Evolutionary conservation across 2,329 filamentous ascomycete genomes (phyloP).

Genomic region (Lasiodiplodia sp.): DNA sequence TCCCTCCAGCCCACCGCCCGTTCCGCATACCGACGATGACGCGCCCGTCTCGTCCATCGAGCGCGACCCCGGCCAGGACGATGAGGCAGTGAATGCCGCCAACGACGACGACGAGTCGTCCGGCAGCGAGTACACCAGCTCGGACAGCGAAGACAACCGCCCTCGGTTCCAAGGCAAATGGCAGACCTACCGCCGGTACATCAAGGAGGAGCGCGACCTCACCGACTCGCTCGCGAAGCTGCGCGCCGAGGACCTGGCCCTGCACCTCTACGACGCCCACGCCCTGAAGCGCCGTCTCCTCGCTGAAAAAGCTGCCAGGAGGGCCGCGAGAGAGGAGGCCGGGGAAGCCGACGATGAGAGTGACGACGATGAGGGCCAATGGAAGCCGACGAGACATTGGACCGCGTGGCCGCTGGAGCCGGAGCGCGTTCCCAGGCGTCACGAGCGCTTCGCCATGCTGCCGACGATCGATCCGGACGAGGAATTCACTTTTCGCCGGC

Average conservation of each 20-base stretch:
- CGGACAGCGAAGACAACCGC: conserved; percentile 35
- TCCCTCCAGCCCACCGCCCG: conserved; percentile 17
- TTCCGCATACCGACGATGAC: neutral
- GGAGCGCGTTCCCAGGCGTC: conserved; percentile 65
- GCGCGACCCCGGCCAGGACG: conserved; percentile 1
- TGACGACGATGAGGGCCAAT: conserved; percentile 41
- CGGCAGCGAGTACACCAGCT: conserved; percentile 31
- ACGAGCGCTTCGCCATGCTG: conserved; percentile 55
- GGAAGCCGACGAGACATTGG: conserved; percentile 68
- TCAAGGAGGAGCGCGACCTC: conserved; percentile 68
- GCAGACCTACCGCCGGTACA: conserved; percentile 71
- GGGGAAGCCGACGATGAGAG: neutral
- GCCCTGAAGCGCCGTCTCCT: conserved; percentile 65
- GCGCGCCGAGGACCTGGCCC: conserved; percentile 70
- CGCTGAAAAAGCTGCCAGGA: conserved; percentile 31
- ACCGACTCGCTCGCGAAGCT: conserved; percentile 69
- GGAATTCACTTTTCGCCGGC: conserved; percentile 57
- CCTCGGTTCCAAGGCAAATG: conserved; percentile 74
- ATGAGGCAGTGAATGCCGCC: neutral
- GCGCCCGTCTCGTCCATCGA: conserved; percentile 19
- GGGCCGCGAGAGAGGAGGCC: conserved; percentile 39
- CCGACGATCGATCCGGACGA: conserved; percentile 55
- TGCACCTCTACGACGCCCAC: conserved; percentile 82
- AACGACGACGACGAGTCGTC: conserved; percentile 23
- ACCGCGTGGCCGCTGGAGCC: conserved; percentile 83